Percentiles rank a stretch among this genome's conserved stretches.
phyloP scores from a whole-genome alignment of 768 basidiomycete genomes.

The Suillus tomentosus region DNA sequence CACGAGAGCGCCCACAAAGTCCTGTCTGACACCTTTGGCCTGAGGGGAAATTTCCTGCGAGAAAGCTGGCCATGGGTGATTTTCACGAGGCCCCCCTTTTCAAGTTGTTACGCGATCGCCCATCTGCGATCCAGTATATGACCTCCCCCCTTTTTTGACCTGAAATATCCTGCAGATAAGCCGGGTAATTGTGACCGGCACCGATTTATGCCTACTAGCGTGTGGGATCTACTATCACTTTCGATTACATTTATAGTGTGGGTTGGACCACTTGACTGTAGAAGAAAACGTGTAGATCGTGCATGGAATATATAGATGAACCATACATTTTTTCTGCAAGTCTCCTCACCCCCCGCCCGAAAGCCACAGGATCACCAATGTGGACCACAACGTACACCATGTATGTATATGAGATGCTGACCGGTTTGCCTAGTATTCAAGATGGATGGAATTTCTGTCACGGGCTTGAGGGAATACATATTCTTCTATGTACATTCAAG shows the following conservation, averaged over 20 bases:
- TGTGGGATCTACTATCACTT: neutral
- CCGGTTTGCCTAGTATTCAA: neutral
- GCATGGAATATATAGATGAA: neutral
- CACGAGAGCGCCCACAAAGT: too few species aligned
- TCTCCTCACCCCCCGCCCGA: neutral
- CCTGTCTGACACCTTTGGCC: too few species aligned
- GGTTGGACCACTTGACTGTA: neutral
- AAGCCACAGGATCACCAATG: neutral
- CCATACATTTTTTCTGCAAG: neutral
- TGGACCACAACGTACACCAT: neutral
- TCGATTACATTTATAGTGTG: neutral
- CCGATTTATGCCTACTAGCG: neutral
- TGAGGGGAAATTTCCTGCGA: too few species aligned
- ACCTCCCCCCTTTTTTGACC: too few species aligned
- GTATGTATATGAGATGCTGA: neutral
- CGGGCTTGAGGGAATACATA: neutral
- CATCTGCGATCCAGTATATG: too few species aligned
- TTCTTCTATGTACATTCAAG: neutral
- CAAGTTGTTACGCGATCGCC: too few species aligned
- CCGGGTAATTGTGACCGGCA: too few species aligned
- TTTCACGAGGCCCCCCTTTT: too few species aligned
- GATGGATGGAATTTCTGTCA: neutral
- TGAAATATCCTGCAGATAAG: too few species aligned
- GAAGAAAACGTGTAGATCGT: neutral
- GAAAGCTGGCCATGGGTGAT: too few species aligned